Percentiles rank a stretch among this genome's conserved stretches.
Evolutionary conservation across 257 asterid genomes (phyloP).

Genomic region (Forsythia viridissima): DNA sequence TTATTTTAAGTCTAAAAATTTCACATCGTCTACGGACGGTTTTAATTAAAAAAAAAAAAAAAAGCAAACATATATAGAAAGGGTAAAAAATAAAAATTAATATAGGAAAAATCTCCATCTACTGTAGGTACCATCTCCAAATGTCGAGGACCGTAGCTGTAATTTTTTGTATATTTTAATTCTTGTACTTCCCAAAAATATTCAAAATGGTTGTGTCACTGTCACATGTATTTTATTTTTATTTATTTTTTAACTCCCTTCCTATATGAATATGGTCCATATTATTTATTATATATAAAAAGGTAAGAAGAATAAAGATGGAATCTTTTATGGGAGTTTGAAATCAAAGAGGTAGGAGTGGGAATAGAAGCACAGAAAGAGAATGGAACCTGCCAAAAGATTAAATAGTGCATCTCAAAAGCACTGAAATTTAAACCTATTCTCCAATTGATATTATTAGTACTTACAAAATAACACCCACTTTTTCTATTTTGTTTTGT

Average conservation of each 20-base stretch:
- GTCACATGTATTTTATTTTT: constrained; percentile 39
- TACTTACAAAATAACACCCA: constrained; percentile 19
- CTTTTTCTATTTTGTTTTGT: not conserved
- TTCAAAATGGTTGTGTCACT: constrained; percentile 19
- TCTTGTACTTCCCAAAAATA: not conserved
- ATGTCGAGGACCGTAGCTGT: not conserved
- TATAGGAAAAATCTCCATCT: not conserved
- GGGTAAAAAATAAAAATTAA: no score
- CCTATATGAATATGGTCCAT: not conserved
- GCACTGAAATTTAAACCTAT: constrained; percentile 52
- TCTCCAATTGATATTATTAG: not conserved
- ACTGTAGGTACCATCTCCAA: not conserved
- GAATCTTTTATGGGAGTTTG: constrained; percentile 63
- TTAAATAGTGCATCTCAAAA: constrained; percentile 29
- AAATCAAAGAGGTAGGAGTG: constrained; percentile 29
- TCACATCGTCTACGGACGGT: no score
- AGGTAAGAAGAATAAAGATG: constrained; percentile 26
- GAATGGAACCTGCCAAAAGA: constrained; percentile 67
- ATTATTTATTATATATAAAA: constrained; percentile 14
- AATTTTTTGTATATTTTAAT: not conserved
- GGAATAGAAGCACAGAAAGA: constrained; percentile 56
- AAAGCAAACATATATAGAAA: not conserved
- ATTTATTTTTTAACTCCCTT: not conserved
- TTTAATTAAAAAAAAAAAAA: no score
- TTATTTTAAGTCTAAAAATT: no score